Percentiles rank a stretch among this genome's conserved stretches.
Conservation (phyloP, 108 stramenopile genomes). For the Schizochytrium sp. region DNA sequence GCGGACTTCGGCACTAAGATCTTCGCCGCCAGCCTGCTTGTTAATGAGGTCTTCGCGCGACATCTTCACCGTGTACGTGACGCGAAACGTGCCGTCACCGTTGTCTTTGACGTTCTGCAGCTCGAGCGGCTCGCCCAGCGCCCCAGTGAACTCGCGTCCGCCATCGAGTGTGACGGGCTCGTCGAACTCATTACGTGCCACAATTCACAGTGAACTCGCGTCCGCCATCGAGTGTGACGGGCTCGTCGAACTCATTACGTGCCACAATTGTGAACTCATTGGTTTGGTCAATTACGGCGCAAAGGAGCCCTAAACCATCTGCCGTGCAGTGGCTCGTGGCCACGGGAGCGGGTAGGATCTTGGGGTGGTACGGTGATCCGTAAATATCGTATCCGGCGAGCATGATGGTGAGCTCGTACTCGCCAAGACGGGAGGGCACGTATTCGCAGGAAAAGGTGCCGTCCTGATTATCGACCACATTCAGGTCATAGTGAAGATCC, state of each 20-base stretch:
- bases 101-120: neutral
- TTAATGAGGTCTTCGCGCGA: neutral
- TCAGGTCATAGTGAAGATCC: neutral
- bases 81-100: neutral
- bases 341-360: neutral
- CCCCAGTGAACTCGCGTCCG: neutral
- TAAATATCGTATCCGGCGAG: slow-evolving; percentile 1
- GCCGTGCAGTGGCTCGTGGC: neutral
- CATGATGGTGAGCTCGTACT: slow-evolving; percentile 17
- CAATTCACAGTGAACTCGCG: neutral
- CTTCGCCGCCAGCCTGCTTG: neutral
- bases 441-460: neutral
- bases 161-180: neutral
- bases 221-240: neutral
- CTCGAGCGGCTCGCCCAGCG: neutral
- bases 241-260: neutral
- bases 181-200: neutral
- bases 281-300: slow-evolving; percentile 4
- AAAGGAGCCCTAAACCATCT: neutral
- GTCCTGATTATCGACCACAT: neutral
- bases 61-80: neutral
- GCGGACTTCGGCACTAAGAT: neutral
- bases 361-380: neutral
- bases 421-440: neutral
- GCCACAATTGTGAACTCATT: neutral